These are phyloP conservation scores for Thalia dealbata DNA, from an alignment of 176 grass and related monocot species.

Conservation along the genomic window DNA sequence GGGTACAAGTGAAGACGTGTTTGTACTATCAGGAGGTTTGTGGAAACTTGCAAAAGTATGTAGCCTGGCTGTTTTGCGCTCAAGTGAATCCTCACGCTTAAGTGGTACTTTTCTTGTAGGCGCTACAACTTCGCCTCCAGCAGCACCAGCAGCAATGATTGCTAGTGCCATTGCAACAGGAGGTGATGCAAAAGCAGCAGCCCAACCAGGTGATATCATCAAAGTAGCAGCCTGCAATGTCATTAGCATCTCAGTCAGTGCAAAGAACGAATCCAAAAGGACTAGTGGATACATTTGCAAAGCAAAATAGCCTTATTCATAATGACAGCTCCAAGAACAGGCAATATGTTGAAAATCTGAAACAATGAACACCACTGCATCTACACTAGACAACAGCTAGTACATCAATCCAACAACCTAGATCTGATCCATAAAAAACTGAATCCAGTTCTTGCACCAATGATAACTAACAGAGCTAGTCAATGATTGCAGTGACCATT, in stretches of 20 bases:
- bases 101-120: slow-evolving; percentile 53
- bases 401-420: not conserved
- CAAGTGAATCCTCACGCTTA: slow-evolving; percentile 59
- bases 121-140: slow-evolving; percentile 61
- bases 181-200: slow-evolving; percentile 98
- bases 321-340: not conserved
- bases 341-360: not conserved
- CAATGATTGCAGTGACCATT: not conserved
- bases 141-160: slow-evolving; percentile 95
- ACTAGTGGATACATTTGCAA: not conserved
- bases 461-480: not conserved
- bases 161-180: slow-evolving; percentile 95
- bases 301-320: not conserved
- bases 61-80: slow-evolving; percentile 61
- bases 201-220: slow-evolving; percentile 93
- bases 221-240: slow-evolving; percentile 55
- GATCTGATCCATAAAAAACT: not conserved
- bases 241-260: slow-evolving; percentile 1
- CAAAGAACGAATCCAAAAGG: not conserved
- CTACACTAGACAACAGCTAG: not conserved
- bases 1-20: slow-evolving; percentile 42
- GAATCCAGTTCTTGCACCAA: not conserved
- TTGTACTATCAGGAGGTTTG: slow-evolving; percentile 54
- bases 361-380: not conserved
- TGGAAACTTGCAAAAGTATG: slow-evolving; percentile 81